Evolutionary conservation across 2,329 filamentous ascomycete genomes (phyloP), one percentile per base, ranked within the genome.

Genomic region (Setomelanomma holmii): DNA sequence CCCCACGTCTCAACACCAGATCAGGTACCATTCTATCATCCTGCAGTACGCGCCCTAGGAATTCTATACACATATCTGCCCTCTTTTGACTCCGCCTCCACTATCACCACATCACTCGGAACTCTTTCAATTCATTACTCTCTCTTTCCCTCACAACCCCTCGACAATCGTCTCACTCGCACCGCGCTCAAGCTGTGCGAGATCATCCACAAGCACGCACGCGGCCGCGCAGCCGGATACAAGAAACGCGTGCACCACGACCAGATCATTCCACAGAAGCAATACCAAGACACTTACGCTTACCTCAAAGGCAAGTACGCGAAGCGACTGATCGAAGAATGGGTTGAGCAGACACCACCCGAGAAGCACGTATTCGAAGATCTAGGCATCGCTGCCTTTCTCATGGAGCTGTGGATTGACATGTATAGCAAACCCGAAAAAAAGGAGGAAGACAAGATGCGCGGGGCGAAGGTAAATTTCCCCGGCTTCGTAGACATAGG

Each of bases 301-400:
- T 79, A 81, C 16, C 82, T 99, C 5, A 98, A 98, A 76, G 79
- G 84, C 46, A 89, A 84, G 63, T 92, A 98, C 70, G 91, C 91
- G 1, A 83, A 84, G 17, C 67, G 75, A 1, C 78, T 99, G 11
- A 88, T 92, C 12, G 75, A 84, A n/a, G 78, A 76, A 1, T 99
- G 93, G 95, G 87, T 86, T 12, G 95, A 98, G 77, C 83, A 84
- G 45, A 98, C 93, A 0, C 92, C 96, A 69, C 90, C 93, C 0
- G 80, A 80, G 14, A 99, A 98, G 73, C 93, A 98, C 69, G 91
- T 98, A 2, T 98, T 97, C 74, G 95, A 99, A 71, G 93, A 98
- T 69, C 78, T 99, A 17, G 84, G 86, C 4, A 97, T 99, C 56
- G 90, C 93, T 0, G 90, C 93, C 0, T 99, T 97, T 66, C 79